phyloP scores from a whole-genome alignment of 352 stramenopile genomes.

The Pythium vanterpoolii region DNA sequence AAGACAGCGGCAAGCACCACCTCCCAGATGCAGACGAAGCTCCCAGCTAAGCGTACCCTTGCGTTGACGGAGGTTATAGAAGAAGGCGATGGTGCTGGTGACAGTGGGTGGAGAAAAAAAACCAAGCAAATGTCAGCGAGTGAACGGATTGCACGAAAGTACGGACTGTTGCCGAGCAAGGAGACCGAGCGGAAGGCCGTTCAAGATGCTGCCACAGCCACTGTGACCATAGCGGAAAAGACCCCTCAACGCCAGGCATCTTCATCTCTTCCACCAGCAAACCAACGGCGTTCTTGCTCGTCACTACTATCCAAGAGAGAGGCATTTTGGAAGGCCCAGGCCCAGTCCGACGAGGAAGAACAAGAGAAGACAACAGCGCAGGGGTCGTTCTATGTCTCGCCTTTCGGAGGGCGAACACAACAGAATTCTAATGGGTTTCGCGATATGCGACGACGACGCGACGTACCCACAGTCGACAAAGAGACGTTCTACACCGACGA shows the following conservation, averaged over 20 bases:
- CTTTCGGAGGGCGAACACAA: conserved; percentile 30
- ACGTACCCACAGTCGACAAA: conserved; percentile 19
- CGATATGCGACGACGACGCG: conserved; percentile 5
- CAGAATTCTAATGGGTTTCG: conserved; percentile 4
- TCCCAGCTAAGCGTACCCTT: conserved; percentile 11
- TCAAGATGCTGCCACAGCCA: not conserved
- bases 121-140: conserved; percentile 30
- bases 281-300: not conserved
- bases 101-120: conserved; percentile 3
- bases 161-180: conserved; percentile 37
- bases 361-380: not conserved
- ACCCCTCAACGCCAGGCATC: not conserved
- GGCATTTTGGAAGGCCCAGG: conserved; percentile 19
- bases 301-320: conserved; percentile 8
- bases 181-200: conserved; percentile 2
- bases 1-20: not conserved
- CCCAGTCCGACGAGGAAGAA: not conserved
- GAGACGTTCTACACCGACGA: conserved; percentile 41
- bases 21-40: not conserved
- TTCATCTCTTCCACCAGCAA: not conserved
- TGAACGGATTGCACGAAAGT: conserved; percentile 61
- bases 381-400: conserved; percentile 42
- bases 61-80: not conserved
- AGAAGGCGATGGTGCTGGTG: not conserved
- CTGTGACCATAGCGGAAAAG: not conserved